Evolutionary conservation across 768 basidiomycete species (phyloP).

Genomic region (Chalciporus sphaerocephalus): DNA sequence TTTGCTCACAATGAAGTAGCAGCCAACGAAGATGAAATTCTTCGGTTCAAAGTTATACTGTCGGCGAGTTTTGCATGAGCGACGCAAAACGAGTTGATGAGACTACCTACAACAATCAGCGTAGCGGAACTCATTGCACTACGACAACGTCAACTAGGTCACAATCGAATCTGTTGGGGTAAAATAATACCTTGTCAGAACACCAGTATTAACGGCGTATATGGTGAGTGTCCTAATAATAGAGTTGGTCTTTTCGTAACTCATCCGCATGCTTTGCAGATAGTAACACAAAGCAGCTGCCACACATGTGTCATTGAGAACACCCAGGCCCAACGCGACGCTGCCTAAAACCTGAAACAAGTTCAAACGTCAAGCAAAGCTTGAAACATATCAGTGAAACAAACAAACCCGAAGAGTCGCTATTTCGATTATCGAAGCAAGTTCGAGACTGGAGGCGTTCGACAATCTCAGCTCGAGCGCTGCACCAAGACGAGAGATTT

Average conservation of each 20-base stretch:
- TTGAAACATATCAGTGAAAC: not conserved
- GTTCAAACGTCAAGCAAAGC: not conserved
- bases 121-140: slow-evolving; percentile 41
- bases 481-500: not conserved
- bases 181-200: slow-evolving; percentile 49
- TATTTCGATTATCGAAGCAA: slow-evolving; percentile 42
- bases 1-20: slow-evolving; percentile 66
- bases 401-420: slow-evolving; percentile 41
- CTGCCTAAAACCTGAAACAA: slow-evolving; percentile 41
- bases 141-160: slow-evolving; percentile 1
- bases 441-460: slow-evolving; percentile 32
- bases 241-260: slow-evolving; percentile 45
- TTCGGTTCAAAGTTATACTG: slow-evolving; percentile 53
- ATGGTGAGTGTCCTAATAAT: slow-evolving; percentile 52
- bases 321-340: slow-evolving; percentile 45
- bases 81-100: not conserved
- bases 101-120: slow-evolving; percentile 47
- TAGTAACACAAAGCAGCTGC: slow-evolving; percentile 51
- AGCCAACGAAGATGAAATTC: slow-evolving; percentile 57
- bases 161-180: not conserved
- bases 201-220: slow-evolving; percentile 63
- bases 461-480: not conserved
- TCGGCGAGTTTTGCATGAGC: not conserved
- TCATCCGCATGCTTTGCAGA: slow-evolving; percentile 50
- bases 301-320: slow-evolving; percentile 48